phyloP scores from a whole-genome alignment of 2,329 filamentous ascomycete species.

The Diaporthe citrichinensis region DNA sequence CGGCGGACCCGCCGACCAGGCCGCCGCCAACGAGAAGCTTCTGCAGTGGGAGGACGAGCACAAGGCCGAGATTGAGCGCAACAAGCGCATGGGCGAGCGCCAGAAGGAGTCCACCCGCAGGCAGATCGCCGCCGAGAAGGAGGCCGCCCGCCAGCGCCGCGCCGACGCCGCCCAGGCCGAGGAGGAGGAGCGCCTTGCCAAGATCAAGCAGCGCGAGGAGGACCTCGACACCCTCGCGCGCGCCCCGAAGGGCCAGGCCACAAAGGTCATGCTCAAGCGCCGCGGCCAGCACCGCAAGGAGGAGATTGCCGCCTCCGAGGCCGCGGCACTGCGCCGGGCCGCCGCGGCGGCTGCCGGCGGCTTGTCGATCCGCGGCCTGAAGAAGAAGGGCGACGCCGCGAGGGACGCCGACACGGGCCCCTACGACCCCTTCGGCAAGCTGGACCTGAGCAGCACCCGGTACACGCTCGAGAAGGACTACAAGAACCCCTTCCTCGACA shows the following conservation, averaged over 20 bases:
- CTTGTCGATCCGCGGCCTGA: slow-evolving; percentile 84
- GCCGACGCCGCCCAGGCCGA: slow-evolving; percentile 77
- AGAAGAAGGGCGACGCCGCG: slow-evolving; percentile 59
- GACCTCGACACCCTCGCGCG: slow-evolving; percentile 79
- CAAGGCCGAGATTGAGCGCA: slow-evolving; percentile 75
- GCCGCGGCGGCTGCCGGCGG: slow-evolving; percentile 46
- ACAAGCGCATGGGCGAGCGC: slow-evolving; percentile 64
- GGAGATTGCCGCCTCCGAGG: slow-evolving; percentile 53
- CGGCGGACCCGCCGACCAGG: slow-evolving; percentile 72
- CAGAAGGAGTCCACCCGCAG: slow-evolving; percentile 67
- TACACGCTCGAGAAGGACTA: slow-evolving; percentile 80
- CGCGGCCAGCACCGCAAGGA: slow-evolving; percentile 67
- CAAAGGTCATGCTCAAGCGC: slow-evolving; percentile 80
- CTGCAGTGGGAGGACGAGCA: slow-evolving; percentile 81
- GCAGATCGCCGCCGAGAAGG: slow-evolving; percentile 75
- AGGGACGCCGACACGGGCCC: slow-evolving; percentile 71
- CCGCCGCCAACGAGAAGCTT: slow-evolving; percentile 63
- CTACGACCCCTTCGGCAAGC: slow-evolving; percentile 90
- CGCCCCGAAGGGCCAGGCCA: slow-evolving; percentile 67
- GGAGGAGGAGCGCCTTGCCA: slow-evolving; percentile 76
- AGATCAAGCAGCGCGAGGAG: slow-evolving; percentile 75
- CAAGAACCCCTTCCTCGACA: slow-evolving; percentile 80
- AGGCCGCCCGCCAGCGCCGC: slow-evolving; percentile 74
- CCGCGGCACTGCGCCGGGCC: slow-evolving; percentile 50
- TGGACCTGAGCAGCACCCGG: slow-evolving; percentile 77